Evolutionary conservation across 2,329 filamentous ascomycete genomes (phyloP).

Genomic region (Ascochyta rabiei): DNA sequence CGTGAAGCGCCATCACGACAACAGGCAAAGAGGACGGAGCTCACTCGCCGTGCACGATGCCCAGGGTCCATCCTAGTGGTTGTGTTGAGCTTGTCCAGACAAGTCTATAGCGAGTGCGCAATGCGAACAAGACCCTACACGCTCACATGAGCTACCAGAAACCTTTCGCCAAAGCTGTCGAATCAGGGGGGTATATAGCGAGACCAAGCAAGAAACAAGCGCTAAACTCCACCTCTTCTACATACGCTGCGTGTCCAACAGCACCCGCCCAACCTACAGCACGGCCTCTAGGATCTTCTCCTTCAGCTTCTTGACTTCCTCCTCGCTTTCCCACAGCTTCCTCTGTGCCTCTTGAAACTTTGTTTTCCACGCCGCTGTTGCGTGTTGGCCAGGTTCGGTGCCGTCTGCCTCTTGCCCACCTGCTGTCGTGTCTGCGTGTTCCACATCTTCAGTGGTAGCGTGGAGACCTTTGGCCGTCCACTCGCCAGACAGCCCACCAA

Average conservation of each 20-base stretch:
- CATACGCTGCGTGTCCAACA: neutral
- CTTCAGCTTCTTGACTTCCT: slow-evolving; percentile 43
- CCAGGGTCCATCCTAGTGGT: neutral
- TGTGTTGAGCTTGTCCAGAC: slow-evolving; percentile 11
- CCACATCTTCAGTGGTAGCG: slow-evolving; percentile 16
- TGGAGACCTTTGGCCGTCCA: slow-evolving; percentile 52
- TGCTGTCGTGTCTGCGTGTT: slow-evolving; percentile 3
- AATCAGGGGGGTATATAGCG: slow-evolving; percentile 38
- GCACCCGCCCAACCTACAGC: slow-evolving; percentile 25
- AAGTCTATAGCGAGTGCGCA: neutral
- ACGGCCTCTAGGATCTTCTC: slow-evolving; percentile 50
- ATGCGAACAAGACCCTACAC: neutral
- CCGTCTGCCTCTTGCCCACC: slow-evolving; percentile 17
- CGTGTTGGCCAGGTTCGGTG: slow-evolving; percentile 19
- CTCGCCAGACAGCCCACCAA: slow-evolving; percentile 51
- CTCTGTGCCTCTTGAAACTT: slow-evolving; percentile 44
- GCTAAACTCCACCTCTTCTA: slow-evolving; percentile 9
- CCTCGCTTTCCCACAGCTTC: slow-evolving; percentile 43
- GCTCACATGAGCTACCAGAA: neutral
- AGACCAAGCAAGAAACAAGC: slow-evolving; percentile 16
- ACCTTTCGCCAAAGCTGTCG: slow-evolving; percentile 17
- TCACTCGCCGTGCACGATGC: slow-evolving; percentile 2
- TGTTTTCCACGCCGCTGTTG: slow-evolving; percentile 39
- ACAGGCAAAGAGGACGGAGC: neutral
- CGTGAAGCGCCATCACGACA: neutral